Evolutionary conservation across 78 protist genomes (phyloP).

Genomic region (Dictyostelium intermedium): DNA sequence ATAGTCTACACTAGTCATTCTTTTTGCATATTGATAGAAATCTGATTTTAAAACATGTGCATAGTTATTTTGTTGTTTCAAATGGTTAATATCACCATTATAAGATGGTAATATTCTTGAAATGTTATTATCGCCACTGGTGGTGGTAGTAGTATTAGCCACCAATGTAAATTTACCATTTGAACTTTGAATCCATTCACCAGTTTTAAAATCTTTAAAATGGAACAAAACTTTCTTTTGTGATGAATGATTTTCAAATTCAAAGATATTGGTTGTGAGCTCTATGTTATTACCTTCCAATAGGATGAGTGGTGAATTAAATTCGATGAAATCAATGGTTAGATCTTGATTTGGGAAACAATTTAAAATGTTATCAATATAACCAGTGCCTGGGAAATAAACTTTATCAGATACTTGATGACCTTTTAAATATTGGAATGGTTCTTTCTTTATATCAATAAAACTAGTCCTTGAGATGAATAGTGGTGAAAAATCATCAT

Average conservation of each 20-base stretch:
- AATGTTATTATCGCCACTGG: not conserved
- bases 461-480: not conserved
- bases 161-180: not conserved
- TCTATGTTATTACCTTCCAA: not conserved
- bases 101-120: not conserved
- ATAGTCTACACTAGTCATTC: not conserved
- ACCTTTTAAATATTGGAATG: constrained; percentile 29
- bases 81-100: not conserved
- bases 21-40: not conserved
- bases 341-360: not conserved
- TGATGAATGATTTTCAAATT: not conserved
- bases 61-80: not conserved
- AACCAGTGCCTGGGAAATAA: constrained; percentile 23
- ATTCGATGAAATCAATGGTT: not conserved
- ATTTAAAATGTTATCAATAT: constrained; percentile 23
- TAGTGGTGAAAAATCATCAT: not conserved
- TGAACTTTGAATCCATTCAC: not conserved
- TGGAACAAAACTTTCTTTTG: not conserved
- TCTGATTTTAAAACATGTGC: not conserved
- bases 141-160: no score
- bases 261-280: not conserved
- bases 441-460: not conserved
- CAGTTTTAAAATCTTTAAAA: not conserved
- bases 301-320: not conserved
- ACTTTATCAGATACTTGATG: not conserved